Evolutionary conservation across 2,329 filamentous ascomycete species (phyloP).

Genomic region (Volutella citrinella): DNA sequence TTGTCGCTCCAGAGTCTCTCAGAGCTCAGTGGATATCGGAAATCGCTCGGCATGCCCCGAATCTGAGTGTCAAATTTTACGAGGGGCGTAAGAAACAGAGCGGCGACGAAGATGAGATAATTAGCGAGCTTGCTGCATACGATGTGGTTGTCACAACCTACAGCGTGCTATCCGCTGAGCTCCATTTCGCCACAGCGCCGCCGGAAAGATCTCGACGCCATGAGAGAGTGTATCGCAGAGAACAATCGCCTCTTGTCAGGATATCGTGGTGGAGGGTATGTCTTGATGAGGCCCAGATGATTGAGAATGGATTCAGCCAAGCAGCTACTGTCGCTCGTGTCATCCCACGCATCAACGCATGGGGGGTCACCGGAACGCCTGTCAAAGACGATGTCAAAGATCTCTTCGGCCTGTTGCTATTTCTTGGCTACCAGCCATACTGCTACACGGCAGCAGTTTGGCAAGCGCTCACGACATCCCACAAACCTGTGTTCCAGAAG

Average conservation of each 20-base stretch:
- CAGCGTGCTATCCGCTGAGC: constrained; percentile 70
- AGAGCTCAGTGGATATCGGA: constrained; percentile 61
- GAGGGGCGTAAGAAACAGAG: constrained; percentile 40
- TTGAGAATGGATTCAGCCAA: constrained; percentile 82
- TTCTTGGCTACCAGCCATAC: constrained; percentile 77
- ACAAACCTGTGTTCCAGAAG: constrained; percentile 62
- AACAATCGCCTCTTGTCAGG: constrained; percentile 73
- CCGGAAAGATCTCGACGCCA: constrained; percentile 68
- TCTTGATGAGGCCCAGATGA: constrained; percentile 82
- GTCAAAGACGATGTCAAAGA: constrained; percentile 76
- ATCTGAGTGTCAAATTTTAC: constrained; percentile 55
- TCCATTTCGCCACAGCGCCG: constrained; percentile 70
- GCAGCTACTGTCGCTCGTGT: constrained; percentile 76
- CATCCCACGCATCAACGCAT: constrained; percentile 81
- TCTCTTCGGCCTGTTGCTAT: constrained; percentile 75
- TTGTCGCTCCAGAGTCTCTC: constrained; percentile 57
- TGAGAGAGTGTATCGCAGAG: constrained; percentile 61
- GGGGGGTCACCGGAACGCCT: constrained; percentile 88
- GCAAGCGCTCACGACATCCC: constrained; percentile 59
- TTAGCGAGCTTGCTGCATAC: constrained; percentile 44
- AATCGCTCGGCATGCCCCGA: constrained; percentile 55
- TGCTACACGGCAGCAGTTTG: constrained; percentile 63
- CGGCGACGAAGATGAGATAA: constrained; percentile 36
- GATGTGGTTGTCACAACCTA: constrained; percentile 66
- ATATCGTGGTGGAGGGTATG: constrained; percentile 86